Evolutionary conservation across 164 flowering plant species (phyloP).

Genomic region (Annona squamosa): DNA sequence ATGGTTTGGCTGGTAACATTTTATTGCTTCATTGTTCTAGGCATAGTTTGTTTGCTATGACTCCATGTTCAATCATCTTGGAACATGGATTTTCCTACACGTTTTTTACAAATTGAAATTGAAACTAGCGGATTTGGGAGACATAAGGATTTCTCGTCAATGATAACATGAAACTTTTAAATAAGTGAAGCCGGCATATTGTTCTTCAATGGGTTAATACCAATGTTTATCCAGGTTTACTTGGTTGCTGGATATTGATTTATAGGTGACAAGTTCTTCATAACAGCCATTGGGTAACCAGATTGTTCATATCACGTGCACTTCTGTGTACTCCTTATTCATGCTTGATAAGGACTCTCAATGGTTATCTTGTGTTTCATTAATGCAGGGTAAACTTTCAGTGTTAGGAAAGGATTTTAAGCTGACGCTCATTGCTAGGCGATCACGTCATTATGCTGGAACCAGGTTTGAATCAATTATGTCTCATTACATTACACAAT

Average conservation of each 20-base stretch:
- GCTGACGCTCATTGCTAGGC: conserved; percentile 87
- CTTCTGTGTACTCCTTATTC: background rate
- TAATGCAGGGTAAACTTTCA: conserved; percentile 56
- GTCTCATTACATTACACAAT: background rate
- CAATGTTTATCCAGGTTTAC: background rate
- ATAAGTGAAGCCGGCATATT: background rate
- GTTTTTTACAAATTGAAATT: background rate
- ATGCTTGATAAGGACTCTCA: background rate
- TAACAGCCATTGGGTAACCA: background rate
- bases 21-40: too few relatives aligned
- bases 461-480: conserved; percentile 58
- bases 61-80: too few relatives aligned
- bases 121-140: background rate
- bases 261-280: background rate
- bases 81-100: background rate
- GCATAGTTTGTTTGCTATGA: too few relatives aligned
- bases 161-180: background rate
- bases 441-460: conserved; percentile 98
- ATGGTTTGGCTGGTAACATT: too few relatives aligned
- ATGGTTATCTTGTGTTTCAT: conserved; percentile 18
- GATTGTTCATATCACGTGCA: background rate
- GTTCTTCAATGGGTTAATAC: background rate
- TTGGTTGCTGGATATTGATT: conserved; percentile 4
- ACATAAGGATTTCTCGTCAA: background rate
- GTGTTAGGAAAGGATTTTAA: conserved; percentile 57